Base-by-base conservation (phyloP, 495 filamentous ascomycete genomes). In the Neurospora sp. region DNA sequence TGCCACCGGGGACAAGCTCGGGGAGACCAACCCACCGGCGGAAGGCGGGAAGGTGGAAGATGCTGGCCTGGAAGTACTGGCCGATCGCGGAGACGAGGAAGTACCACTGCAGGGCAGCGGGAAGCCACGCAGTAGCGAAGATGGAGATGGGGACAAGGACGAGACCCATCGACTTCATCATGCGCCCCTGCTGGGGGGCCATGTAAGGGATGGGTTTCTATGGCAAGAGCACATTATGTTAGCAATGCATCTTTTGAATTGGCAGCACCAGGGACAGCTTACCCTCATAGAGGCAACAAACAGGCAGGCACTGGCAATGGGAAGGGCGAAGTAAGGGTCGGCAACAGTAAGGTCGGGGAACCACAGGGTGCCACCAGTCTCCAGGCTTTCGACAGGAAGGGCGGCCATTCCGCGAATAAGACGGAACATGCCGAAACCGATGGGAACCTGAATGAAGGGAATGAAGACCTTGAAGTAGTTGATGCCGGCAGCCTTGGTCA, bases 341-440 rank as follows among this genome's bases (percentile, higher is more conserved):
- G 87, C 71, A 12, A 92, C 79, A 1, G 94, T 92, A 72, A 99
- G 82, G 77, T 99, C 91, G 5, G 81, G 81, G 75, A 98, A 88
- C 96, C 96, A 98, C 14, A 87, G 81, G 8, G 89, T 73, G 4
- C 92, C 90, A 39, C 92, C 94, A 10, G 81, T 82, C 72, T 91
- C 85, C 72, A 98, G 75, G 1, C 88, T 92, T 0, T 94, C 94
- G 7, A 97, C 92, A 1, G 96, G 95, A 37, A 99, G 79, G 20
- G 80, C 74, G 4, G 90, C 79, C 94, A 97, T 97, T 70, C 84
- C 90, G 38, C 88, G 83, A 72, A 94, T 74, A n/a, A 94, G 82
- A 72, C 92, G 87, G 83, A 93, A 98, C 73, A 90, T 90, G 73
- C 94, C 93, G 77, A 88, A 93, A 44, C 90, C 92, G 38, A 97